A percentile compares a stretch with the other conserved stretches of the same genome.
Conservation (phyloP, 2,329 filamentous ascomycete genomes). For the Cercospora sojina region DNA sequence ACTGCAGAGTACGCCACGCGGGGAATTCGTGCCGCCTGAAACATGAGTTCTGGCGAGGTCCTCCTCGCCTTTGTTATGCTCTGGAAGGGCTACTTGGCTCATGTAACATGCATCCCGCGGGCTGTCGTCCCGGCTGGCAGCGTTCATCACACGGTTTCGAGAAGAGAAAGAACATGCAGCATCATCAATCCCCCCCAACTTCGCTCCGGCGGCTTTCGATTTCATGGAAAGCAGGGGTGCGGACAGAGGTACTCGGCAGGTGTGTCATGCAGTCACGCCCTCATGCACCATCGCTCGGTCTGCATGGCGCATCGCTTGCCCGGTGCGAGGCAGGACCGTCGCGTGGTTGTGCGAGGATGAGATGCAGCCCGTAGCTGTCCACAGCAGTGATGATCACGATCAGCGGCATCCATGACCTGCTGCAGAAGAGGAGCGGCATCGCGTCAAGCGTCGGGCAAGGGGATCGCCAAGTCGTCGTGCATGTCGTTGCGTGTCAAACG, state of each 20-base stretch:
- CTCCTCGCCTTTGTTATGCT: not conserved
- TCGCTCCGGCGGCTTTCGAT: not conserved
- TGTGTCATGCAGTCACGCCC: not conserved
- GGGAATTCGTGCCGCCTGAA: not conserved
- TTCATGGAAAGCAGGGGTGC: not conserved
- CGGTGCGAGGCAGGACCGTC: constrained; percentile 1
- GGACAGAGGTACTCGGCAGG: not conserved
- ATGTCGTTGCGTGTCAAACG: constrained; percentile 13
- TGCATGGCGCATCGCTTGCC: not conserved
- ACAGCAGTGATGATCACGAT: constrained; percentile 10
- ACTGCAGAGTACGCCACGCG: not conserved
- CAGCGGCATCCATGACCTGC: not conserved
- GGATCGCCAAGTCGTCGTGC: constrained; percentile 6
- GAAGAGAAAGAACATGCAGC: not conserved
- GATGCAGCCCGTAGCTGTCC: constrained; percentile 7
- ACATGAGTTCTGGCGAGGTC: not conserved
- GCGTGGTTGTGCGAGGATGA: not conserved
- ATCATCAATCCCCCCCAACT: not conserved
- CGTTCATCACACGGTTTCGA: not conserved
- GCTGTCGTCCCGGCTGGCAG: not conserved
- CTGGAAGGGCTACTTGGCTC: not conserved
- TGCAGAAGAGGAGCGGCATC: constrained; percentile 1
- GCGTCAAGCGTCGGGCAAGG: constrained; percentile 7
- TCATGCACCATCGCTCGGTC: not conserved
- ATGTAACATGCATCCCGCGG: not conserved